Base-by-base conservation (phyloP, 202 grass and related monocot species). In the Dendrocalamus latiflorus region DNA sequence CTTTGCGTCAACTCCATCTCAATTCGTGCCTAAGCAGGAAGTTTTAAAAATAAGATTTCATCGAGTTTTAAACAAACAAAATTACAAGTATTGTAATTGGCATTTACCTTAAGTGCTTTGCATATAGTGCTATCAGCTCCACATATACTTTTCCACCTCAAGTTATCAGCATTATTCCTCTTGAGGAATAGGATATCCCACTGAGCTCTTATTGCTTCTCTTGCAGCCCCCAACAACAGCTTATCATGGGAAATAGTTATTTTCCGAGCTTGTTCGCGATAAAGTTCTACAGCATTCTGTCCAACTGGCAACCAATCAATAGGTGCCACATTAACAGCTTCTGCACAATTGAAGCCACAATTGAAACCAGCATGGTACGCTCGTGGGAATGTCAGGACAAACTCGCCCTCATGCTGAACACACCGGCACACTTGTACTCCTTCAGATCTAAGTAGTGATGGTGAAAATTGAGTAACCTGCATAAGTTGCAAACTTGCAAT, bases 261-360 rank as follows among this genome's bases (percentile, higher is more conserved):
- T 78, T 97, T 93, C 60, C 92, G 84, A 77, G 81, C 55, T 81
- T 97, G 95, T 62, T 94, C 86, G 45, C 92, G 86, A 68, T 94
- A 97, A 69, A 97, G 75, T 72, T 97, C 95, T 56, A 94, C 92
- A 76, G 95, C 95, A 84, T 80, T 87, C 77, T 97, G 95, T 70
- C 95, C 95, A 89, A 91, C 77, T 47, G 92, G 95, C 76, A 94
- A 59, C 95, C 95, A 97, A 89, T 97, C 94, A 93, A 97, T 81
- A 18, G 95, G 95, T 47, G 92, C 95, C 51, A 94, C 95, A 77
- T 97, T 97, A 74, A 97, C 95, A 84, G 94, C 94, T 83, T 97
- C 94, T 58, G 94, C 92, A 91, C 94, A 97, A 72, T 97, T 97
- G 88, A 93, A 94, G 20, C 94, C 94, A 82, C 83, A 93, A 67